Conservation (phyloP, 208 protist genomes). For the Strigomonas galati region DNA sequence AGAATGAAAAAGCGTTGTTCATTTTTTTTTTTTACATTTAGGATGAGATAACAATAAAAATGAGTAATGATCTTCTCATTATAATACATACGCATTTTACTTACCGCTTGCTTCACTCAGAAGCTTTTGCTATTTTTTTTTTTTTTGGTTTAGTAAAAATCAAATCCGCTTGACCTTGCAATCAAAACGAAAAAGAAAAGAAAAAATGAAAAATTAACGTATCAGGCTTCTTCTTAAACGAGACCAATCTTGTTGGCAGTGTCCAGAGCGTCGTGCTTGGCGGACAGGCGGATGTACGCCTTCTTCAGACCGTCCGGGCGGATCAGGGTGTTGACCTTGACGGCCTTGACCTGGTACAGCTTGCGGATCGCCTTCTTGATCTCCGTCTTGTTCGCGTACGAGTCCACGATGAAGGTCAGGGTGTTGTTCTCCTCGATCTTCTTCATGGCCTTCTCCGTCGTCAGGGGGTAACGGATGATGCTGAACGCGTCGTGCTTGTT, state of each 20-base stretch:
- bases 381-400: constrained; percentile 96
- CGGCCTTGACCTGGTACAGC: constrained; percentile 97
- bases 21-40: constrained; percentile 10
- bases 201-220: constrained; percentile 21
- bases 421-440: constrained; percentile 99
- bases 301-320: constrained; percentile 98
- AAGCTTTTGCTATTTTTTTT: constrained; percentile 13
- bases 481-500: constrained; percentile 86
- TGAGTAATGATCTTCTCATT: too few species aligned
- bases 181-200: constrained; percentile 19
- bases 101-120: too few species aligned
- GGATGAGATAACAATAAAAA: too few species aligned
- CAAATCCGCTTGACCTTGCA: neutral
- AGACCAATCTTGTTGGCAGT: constrained; percentile 98
- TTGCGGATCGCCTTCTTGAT: constrained; percentile 98
- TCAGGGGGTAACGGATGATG: constrained; percentile 97
- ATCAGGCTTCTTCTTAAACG: constrained; percentile 42
- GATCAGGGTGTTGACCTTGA: constrained; percentile 99
- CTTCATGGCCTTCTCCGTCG: constrained; percentile 98
- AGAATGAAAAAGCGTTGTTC: neutral
- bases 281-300: constrained; percentile 97
- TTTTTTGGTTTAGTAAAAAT: constrained; percentile 1
- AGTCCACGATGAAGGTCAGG: constrained; percentile 99
- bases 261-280: constrained; percentile 96
- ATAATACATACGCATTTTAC: too few species aligned